Base-by-base conservation (phyloP, 345 rosid genomes). In the Acer negundo region DNA sequence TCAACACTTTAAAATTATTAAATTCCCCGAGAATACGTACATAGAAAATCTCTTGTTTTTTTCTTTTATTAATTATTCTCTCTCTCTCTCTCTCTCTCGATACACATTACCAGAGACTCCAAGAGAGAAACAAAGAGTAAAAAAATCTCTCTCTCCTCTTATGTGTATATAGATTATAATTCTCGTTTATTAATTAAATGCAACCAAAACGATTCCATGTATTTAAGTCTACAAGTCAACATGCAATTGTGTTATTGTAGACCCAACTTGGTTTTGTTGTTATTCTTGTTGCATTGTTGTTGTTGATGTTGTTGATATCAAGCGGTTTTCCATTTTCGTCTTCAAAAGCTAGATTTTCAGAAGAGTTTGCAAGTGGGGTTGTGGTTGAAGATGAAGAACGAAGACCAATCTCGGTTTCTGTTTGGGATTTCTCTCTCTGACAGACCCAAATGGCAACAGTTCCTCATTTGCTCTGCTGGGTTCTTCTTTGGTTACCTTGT, bases 401-500 rank as follows among this genome's bases (percentile, higher is more conserved):
- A 88, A 63, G 91, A 86, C 69, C 92, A 85, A 62, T 69, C 85
- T 15, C 82, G 90, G 84, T 88, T 84, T 68, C 62, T 91, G 84
- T 91, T 89, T 69, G 91, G 90, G 73, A 83, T 91, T 87, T 88
- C 92, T 13, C 87, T 91, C n/a, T 80, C 92, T 35, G 83, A 77
- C 72, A 84, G 83, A 67, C 90, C 95, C 22, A 80, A 12, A 70
- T 91, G 90, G 92, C 87, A 87, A 46, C 90, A 86, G 58, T 89
- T 89, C 78, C 84, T 89, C 16, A 81, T 89, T 75, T 87, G 90
- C 69, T 89, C 92, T 35, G 83, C 92, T 73, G 90, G 90, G 31
- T 89, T 89, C 85, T 89, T 87, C 88, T 87, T 89, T 65, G 92
- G 92, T 42, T 89, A 89, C 70, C 89, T 89, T 68, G 85, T 89